phyloP scores from a whole-genome alignment of 495 filamentous ascomycete species.

The Hypoxylon intermedium region DNA sequence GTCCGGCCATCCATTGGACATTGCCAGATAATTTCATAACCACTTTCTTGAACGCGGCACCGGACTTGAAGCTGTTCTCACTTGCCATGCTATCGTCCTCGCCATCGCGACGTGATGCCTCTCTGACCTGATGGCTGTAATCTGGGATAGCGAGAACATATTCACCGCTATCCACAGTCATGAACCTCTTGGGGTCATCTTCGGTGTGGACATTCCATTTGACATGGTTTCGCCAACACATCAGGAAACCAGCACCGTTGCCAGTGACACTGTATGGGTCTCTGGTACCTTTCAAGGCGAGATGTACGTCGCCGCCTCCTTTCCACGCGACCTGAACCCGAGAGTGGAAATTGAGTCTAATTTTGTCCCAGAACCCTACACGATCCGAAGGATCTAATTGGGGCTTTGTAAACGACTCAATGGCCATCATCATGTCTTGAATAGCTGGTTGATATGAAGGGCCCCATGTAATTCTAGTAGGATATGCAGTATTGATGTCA shows the following conservation, averaged over 20 bases:
- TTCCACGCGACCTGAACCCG: constrained; percentile 87
- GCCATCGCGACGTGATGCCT: constrained; percentile 61
- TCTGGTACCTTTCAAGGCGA: constrained; percentile 88
- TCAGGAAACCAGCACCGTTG: constrained; percentile 90
- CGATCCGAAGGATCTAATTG: constrained; percentile 92
- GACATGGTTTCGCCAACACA: constrained; percentile 97
- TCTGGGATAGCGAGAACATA: constrained; percentile 94
- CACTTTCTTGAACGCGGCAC: constrained; percentile 91
- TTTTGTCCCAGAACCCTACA: constrained; percentile 99
- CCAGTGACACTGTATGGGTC: constrained; percentile 95
- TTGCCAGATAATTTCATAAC: constrained; percentile 97
- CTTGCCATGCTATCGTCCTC: constrained; percentile 70
- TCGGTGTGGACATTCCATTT: constrained; percentile 81
- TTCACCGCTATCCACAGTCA: constrained; percentile 93
- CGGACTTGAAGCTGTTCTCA: constrained; percentile 70
- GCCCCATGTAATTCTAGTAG: constrained; percentile 95
- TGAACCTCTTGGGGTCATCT: constrained; percentile 87
- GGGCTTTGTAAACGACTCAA: constrained; percentile 95
- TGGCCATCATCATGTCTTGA: constrained; percentile 99
- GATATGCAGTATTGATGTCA: constrained; percentile 89
- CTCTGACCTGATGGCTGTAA: constrained; percentile 85
- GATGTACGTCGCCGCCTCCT: constrained; percentile 93
- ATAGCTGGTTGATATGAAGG: constrained; percentile 97
- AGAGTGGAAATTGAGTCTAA: constrained; percentile 93
- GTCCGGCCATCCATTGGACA: constrained; percentile 86